Evolutionary conservation across 208 protist genomes (phyloP), one percentile per base, ranked within the genome.

Genomic region (Porcisia hertigi): DNA sequence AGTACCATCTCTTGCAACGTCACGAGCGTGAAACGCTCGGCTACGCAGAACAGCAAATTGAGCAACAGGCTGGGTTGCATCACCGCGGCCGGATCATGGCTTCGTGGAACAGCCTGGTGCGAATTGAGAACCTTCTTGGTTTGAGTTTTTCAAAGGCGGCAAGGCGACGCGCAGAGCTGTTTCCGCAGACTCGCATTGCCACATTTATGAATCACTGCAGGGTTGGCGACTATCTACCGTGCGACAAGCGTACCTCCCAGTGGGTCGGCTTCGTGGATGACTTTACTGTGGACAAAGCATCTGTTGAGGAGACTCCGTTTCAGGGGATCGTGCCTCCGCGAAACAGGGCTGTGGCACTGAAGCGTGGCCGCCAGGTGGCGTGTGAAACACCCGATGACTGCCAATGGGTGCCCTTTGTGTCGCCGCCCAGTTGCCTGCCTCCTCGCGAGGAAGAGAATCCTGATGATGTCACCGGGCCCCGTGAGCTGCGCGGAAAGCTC

Each of bases 11-110:
- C 16, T 73, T 92, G 70, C 88, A 83, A 30, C 84, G 83, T 23
- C 81, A 93, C 62, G 93, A 94, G 76, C 82, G 89, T 16, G 87
- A 93, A 59, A 82, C 86, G 52, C 71, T 93, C 53, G 90, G 89
- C 8, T 94, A 88, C 75, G 86, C 91, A 39, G 89, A 97, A 72
- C 82, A 88, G 62, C 90, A 92, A 75, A 85, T 97, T 39, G 91
- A 94, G 85, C 77, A 87, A n/a, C 70, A 87, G 41, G 69, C 85
- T 1, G 76, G 80, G 34, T 80, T 81, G 45, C 74, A 86, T 43
- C 82, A 91, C 73, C 73, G 75, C 3, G 90, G 88, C 11, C 60
- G 74, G 23, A 76, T 78, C 39, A 59, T 77, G 23, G 90, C 88
- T 0, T 85, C 88, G 63, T 96, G 92, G 92, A 94, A 94, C 77